phyloP scores from a whole-genome alignment of 371 early-diverging fungal genomes.

The Parasitella parasitica region DNA sequence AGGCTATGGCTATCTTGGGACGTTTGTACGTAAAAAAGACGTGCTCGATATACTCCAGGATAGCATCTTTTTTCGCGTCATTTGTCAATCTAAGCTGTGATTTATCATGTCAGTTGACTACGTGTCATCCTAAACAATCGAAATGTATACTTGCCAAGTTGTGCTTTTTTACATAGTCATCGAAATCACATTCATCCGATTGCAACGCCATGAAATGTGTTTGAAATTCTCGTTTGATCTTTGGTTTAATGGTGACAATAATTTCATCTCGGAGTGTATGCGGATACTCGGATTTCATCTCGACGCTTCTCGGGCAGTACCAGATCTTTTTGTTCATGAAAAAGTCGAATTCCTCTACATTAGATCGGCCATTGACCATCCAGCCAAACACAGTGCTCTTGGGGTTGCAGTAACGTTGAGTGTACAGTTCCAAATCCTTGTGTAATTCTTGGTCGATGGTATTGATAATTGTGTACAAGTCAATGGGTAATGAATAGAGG shows the following conservation, averaged over 20 bases:
- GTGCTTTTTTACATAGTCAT: neutral
- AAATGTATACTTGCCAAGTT: neutral
- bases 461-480: conserved; percentile 60
- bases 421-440: conserved; percentile 41
- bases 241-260: conserved; percentile 7
- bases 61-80: conserved; percentile 42
- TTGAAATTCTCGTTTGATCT: neutral
- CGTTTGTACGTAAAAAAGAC: conserved; percentile 31
- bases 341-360: conserved; percentile 52
- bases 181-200: neutral
- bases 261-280: conserved; percentile 47
- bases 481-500: conserved; percentile 58
- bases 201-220: neutral
- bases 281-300: conserved; percentile 54
- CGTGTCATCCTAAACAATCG: neutral
- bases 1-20: conserved; percentile 64
- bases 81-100: conserved; percentile 4
- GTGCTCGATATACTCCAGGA: conserved; percentile 51
- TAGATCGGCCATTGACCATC: conserved; percentile 20
- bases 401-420: conserved; percentile 60
- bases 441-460: conserved; percentile 43
- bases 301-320: conserved; percentile 58
- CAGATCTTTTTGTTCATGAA: conserved; percentile 53
- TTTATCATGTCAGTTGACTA: neutral
- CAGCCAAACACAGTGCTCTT: conserved; percentile 26